These are phyloP conservation scores for Phytophthora chlamydospora DNA, from an alignment of 352 stramenopile genomes.

Conservation along the genomic window DNA sequence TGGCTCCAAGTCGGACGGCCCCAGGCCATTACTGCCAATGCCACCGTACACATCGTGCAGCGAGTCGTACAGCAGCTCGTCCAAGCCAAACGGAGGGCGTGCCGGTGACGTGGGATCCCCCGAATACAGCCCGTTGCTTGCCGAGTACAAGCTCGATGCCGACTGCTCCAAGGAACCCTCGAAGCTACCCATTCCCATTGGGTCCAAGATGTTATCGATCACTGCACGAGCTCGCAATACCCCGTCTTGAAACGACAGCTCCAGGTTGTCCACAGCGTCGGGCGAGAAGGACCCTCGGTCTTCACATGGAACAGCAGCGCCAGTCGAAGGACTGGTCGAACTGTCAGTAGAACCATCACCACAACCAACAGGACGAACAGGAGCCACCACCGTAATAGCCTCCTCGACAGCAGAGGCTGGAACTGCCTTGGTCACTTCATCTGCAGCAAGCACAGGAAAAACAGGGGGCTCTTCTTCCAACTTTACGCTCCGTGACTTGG, in stretches of 20 bases:
- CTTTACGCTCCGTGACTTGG: conserved; percentile 9
- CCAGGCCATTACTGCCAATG: conserved; percentile 1
- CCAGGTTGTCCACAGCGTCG: conserved; percentile 30
- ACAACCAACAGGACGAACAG: neutral
- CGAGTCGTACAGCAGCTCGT: conserved; percentile 38
- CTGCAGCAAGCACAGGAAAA: neutral
- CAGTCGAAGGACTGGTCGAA: neutral
- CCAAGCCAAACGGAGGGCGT: conserved; percentile 28
- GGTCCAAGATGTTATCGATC: conserved; percentile 38
- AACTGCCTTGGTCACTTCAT: neutral
- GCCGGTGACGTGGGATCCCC: conserved; percentile 32
- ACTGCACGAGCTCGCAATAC: conserved; percentile 28
- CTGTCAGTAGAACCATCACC: neutral
- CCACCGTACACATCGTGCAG: conserved; percentile 26
- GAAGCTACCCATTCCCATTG: conserved; percentile 33
- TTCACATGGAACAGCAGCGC: neutral
- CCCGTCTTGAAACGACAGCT: conserved; percentile 22
- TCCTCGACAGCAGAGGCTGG: conserved; percentile 2
- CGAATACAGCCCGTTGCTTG: neutral
- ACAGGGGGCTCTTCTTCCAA: neutral
- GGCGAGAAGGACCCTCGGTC: conserved; percentile 40
- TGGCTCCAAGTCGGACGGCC: neutral
- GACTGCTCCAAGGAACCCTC: neutral
- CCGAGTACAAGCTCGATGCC: conserved; percentile 6
- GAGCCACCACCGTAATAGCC: neutral